These are phyloP conservation scores for Mrakia frigida DNA, from an alignment of 768 basidiomycete species.

Conservation along the genomic window DNA sequence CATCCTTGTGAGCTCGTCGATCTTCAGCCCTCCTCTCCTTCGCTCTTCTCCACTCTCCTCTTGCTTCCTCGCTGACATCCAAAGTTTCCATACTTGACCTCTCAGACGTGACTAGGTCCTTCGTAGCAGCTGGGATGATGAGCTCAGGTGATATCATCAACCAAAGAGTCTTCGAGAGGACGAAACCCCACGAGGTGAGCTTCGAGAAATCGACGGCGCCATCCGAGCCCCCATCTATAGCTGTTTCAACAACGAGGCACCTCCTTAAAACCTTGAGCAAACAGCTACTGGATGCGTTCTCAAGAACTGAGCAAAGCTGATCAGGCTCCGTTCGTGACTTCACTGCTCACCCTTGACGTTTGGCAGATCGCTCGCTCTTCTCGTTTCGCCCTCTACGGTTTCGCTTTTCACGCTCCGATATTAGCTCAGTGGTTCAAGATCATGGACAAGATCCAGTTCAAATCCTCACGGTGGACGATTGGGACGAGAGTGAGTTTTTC, in stretches of 20 bases:
- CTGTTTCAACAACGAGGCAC: too few relatives aligned
- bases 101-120: slow-evolving; percentile 20
- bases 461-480: not conserved
- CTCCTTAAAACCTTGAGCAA: too few relatives aligned
- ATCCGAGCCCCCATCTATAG: too few relatives aligned
- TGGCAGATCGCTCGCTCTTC: slow-evolving; percentile 20
- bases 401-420: slow-evolving; percentile 24
- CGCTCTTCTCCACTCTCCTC: not conserved
- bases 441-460: slow-evolving; percentile 19
- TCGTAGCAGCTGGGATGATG: slow-evolving; percentile 30
- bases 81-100: not conserved
- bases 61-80: not conserved
- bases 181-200: slow-evolving; percentile 22
- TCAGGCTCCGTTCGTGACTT: too few relatives aligned
- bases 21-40: not conserved
- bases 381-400: slow-evolving; percentile 25
- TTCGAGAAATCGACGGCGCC: not conserved
- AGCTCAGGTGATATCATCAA: slow-evolving; percentile 18
- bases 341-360: not conserved
- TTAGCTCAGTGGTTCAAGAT: slow-evolving; percentile 29
- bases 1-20: slow-evolving; percentile 1
- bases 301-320: too few relatives aligned
- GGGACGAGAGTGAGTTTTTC: slow-evolving; percentile 15
- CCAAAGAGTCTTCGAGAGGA: slow-evolving; percentile 23
- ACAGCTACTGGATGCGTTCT: too few relatives aligned